Evolutionary conservation across 345 rosid genomes (phyloP), one percentile per base, ranked within the genome.

Genomic region (Dipteronia sinensis): DNA sequence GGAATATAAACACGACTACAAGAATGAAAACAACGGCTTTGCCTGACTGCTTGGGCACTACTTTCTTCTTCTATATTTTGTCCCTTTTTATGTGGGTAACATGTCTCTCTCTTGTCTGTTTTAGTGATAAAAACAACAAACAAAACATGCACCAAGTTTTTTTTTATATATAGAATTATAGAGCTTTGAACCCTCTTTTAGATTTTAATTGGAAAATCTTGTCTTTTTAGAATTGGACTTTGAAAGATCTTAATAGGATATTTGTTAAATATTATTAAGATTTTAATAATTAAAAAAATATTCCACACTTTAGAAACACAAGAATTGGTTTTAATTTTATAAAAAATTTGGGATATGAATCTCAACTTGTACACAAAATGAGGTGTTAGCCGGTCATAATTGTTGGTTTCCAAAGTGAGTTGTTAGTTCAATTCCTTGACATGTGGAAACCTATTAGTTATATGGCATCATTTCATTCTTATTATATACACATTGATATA

Each of bases 41-140:
- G 65, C 38, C 0, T 34, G 38, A 34, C 6, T 16, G 8, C 22
- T 55, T 27, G 55, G 15, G 55, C n/a, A 59, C 64, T 20, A 59
- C 64, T 59, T 20, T 0, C 46, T 34, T 34, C 38, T 4, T 34
- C 4, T 34, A 34, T 34, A 34, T 34, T 2, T 23, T 69, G 20
- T 53, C 47, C 76, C 59, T 62, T 29, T 29, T 16, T 59, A 10
- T 59, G 11, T 73, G 51, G 22, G 55, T 62, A 62, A 62, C 58
- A 73, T 44, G 76, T 73, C 27, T 29, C 29, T 19, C 29, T 25
- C 10, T 73, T 49, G 68, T 62, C 69, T 23, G 67, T 62, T 61
- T 25, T 9, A 4, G 27, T 17, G 16, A 42, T 22, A 8, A 56
- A 56, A 40, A 13, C 34, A 31, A 31, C 34, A 16, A 53, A 10